phyloP scores from a whole-genome alignment of 2,329 filamentous ascomycete genomes.

The Metarhizium brunneum region DNA sequence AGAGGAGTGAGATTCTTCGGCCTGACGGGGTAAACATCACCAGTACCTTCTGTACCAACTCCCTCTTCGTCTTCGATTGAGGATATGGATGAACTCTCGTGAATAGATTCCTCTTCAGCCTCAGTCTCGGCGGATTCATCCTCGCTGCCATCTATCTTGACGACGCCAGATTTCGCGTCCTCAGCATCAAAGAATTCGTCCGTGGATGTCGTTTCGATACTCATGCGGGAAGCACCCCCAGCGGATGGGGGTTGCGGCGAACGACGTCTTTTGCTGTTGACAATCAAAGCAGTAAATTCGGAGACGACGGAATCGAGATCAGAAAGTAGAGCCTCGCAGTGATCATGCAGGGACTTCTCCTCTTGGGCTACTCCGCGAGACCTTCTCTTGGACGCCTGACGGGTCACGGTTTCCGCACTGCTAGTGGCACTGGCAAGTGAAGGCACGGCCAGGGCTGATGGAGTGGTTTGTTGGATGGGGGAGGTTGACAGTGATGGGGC shows the following conservation, averaged over 20 bases:
- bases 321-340: constrained; percentile 72
- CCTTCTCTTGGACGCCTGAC: constrained; percentile 23
- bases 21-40: constrained; percentile 59
- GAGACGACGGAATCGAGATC: constrained; percentile 77
- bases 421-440: constrained; percentile 27
- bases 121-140: constrained; percentile 36
- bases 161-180: constrained; percentile 53
- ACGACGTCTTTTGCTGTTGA: constrained; percentile 71
- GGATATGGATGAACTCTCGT: constrained; percentile 48
- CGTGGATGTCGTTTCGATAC: constrained; percentile 70
- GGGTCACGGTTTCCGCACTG: constrained; percentile 19
- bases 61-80: constrained; percentile 52
- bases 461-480: constrained; percentile 27
- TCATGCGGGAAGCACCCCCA: constrained; percentile 40
- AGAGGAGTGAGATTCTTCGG: constrained; percentile 71
- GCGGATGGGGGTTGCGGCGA: constrained; percentile 43
- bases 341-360: constrained; percentile 64
- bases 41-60: constrained; percentile 49
- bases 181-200: constrained; percentile 96
- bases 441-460: constrained; percentile 33
- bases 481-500: constrained; percentile 33
- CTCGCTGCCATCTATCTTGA: constrained; percentile 65
- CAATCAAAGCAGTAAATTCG: constrained; percentile 71
- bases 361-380: constrained; percentile 33
- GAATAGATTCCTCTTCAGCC: constrained; percentile 9